Percentiles rank a stretch among this genome's conserved stretches.
phyloP scores from a whole-genome alignment of 2,329 filamentous ascomycete species.

The Penicillium thymicola region DNA sequence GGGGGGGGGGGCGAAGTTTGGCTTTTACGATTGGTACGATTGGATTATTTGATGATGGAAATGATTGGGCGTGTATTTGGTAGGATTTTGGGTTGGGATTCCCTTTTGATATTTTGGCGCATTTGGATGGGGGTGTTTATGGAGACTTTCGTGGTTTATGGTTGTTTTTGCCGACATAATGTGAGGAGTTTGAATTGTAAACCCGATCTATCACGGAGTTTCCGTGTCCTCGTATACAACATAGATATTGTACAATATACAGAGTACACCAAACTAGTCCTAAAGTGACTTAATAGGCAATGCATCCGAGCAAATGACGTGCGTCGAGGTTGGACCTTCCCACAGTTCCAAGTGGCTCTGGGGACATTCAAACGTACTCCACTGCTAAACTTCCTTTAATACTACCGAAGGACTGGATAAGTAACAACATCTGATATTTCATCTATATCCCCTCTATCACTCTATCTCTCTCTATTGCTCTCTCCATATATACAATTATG shows the following conservation, averaged over 20 bases:
- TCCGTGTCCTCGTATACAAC: neutral
- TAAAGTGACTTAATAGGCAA: neutral
- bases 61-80: constrained; percentile 10
- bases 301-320: constrained; percentile 4
- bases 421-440: neutral
- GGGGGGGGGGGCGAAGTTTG: too few species aligned
- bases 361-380: neutral
- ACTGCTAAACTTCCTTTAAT: neutral
- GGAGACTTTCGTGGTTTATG: neutral
- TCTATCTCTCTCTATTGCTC: too few species aligned
- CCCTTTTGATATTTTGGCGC: constrained; percentile 9
- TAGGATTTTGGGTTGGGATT: constrained; percentile 9
- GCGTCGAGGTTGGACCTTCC: constrained; percentile 6
- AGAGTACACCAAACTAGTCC: neutral
- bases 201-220: neutral
- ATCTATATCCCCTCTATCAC: neutral
- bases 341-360: neutral
- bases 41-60: constrained; percentile 10
- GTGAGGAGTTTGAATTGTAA: neutral
- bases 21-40: constrained; percentile 6
- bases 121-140: neutral
- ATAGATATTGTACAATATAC: too few species aligned
- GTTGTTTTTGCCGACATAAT: neutral
- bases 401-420: neutral
- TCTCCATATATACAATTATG: constrained; percentile 21